Conservation (phyloP, 2,329 filamentous ascomycete genomes). For the Phialophora macrospora region DNA sequence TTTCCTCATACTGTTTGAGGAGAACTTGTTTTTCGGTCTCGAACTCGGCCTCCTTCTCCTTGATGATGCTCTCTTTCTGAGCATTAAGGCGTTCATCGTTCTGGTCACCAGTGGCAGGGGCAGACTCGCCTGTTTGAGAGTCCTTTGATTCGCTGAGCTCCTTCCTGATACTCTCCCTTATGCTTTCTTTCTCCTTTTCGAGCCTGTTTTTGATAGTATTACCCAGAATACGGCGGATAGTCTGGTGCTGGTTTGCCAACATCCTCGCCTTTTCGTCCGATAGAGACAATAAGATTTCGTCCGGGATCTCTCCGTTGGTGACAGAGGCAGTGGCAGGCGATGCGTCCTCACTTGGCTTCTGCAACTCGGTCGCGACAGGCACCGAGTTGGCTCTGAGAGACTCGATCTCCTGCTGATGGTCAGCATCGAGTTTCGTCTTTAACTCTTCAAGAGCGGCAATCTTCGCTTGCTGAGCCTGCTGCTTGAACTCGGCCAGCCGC, state of each 20-base stretch:
- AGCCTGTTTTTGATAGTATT: conserved; percentile 61
- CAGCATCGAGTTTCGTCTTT: conserved; percentile 29
- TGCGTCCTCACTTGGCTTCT: conserved; percentile 31
- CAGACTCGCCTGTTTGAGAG: conserved; percentile 16
- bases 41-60: conserved; percentile 50
- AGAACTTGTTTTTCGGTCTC: conserved; percentile 47
- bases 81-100: conserved; percentile 32
- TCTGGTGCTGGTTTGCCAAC: conserved; percentile 56
- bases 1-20: conserved; percentile 46
- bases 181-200: conserved; percentile 44
- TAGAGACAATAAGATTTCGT: conserved; percentile 49
- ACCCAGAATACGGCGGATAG: conserved; percentile 55
- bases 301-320: conserved; percentile 42
- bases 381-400: conserved; percentile 46
- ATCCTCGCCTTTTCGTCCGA: conserved; percentile 57
- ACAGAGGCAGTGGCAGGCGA: conserved; percentile 37
- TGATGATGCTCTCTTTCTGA: conserved; percentile 40
- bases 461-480: conserved; percentile 56
- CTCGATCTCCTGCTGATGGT: conserved; percentile 52
- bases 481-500: conserved; percentile 64
- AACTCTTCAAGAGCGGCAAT: conserved; percentile 37
- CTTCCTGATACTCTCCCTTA: conserved; percentile 44
- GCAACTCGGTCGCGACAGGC: conserved; percentile 44
- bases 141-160: conserved; percentile 41
- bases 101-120: conserved; percentile 24